phyloP scores from a whole-genome alignment of 2,329 filamentous ascomycete species.

The Neofusicoccum sp. region DNA sequence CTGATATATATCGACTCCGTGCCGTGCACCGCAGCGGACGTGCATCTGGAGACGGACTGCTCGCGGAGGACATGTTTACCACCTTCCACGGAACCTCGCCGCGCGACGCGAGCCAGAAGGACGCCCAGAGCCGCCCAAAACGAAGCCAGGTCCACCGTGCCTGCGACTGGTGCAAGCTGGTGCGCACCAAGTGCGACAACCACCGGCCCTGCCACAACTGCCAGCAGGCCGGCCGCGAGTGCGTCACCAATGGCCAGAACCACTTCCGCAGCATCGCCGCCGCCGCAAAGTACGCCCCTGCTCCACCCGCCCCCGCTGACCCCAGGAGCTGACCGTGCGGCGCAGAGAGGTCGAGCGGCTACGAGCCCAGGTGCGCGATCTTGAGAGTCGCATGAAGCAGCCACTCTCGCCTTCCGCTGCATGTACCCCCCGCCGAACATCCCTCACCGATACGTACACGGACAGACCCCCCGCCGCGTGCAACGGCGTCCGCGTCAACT shows the following conservation, averaged over 20 bases:
- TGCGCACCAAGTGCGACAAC: constrained; percentile 49
- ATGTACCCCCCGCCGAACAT: not conserved
- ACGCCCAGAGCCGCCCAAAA: constrained; percentile 22
- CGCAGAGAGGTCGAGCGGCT: constrained; percentile 43
- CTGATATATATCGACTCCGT: no score
- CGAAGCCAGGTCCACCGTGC: constrained; percentile 38
- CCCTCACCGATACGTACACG: not conserved
- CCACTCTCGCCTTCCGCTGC: not conserved
- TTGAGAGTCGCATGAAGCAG: constrained; percentile 29
- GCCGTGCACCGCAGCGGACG: not conserved
- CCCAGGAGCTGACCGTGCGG: constrained; percentile 21
- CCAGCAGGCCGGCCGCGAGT: constrained; percentile 38
- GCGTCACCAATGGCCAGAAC: constrained; percentile 35
- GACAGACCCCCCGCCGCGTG: not conserved
- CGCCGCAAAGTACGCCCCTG: constrained; percentile 32
- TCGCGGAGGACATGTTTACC: not conserved
- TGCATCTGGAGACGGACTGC: not conserved
- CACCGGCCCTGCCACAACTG: constrained; percentile 46
- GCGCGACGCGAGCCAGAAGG: not conserved
- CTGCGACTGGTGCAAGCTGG: constrained; percentile 46
- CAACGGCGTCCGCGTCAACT: constrained; percentile 6
- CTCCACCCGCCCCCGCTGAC: not conserved
- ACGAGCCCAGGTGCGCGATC: constrained; percentile 35
- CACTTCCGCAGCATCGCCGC: constrained; percentile 27
- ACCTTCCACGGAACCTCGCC: constrained; percentile 3